A percentile compares a stretch with the other conserved stretches of the same genome.
Conservation (phyloP, 345 rosid genomes). For the Schrenkiella parvula region DNA sequence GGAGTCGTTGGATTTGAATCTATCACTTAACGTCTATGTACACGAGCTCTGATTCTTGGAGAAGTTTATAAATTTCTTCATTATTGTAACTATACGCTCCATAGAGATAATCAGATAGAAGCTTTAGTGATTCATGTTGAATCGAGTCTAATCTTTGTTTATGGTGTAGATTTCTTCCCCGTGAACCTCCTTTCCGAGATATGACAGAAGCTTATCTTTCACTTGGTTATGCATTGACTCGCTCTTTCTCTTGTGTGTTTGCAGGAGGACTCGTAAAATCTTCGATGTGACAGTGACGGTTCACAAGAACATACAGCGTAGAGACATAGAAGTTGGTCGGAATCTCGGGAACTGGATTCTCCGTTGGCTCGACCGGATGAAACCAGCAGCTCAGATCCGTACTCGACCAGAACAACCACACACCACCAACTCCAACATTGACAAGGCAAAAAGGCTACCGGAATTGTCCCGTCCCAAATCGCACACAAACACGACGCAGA, state of each 20-base stretch:
- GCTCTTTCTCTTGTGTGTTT: not conserved
- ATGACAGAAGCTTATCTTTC: not conserved
- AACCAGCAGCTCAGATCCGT: slow-evolving; percentile 90
- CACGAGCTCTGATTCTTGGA: not conserved
- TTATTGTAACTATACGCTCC: not conserved
- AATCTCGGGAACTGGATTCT: slow-evolving; percentile 87
- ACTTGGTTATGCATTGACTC: not conserved
- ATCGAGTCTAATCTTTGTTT: not conserved
- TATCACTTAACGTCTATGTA: not conserved
- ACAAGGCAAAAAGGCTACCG: slow-evolving; percentile 38
- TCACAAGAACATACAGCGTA: slow-evolving; percentile 67
- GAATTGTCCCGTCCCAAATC: slow-evolving; percentile 40
- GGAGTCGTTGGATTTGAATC: not conserved
- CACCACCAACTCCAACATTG: slow-evolving; percentile 29
- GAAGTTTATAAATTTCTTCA: not conserved
- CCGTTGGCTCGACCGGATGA: slow-evolving; percentile 76
- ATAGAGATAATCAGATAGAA: not conserved
- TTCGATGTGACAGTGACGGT: slow-evolving; percentile 64
- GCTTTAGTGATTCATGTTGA: not conserved
- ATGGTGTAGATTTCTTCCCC: not conserved
- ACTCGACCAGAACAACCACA: slow-evolving; percentile 27
- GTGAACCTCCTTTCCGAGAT: not conserved
- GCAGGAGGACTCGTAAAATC: slow-evolving; percentile 57
- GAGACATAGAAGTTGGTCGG: slow-evolving; percentile 88
- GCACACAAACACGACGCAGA: slow-evolving; percentile 30